Conservation (phyloP, 306 rosid species). For the Trifolium subterraneum region DNA sequence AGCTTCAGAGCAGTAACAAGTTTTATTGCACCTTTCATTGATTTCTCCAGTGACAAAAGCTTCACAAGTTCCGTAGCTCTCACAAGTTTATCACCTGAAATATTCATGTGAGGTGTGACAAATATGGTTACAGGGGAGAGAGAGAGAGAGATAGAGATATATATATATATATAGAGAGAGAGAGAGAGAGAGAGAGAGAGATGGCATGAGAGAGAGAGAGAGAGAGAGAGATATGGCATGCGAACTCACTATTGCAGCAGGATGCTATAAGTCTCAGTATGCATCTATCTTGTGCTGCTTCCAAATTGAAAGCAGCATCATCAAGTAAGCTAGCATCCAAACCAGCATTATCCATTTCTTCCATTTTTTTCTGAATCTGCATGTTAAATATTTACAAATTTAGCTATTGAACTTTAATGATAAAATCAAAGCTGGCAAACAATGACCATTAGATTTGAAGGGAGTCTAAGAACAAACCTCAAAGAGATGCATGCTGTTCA, state of each 20-base stretch:
- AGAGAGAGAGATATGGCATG: no score
- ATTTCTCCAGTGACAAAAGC: constrained; percentile 84
- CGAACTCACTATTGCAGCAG: constrained; percentile 83
- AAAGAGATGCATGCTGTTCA: constrained; percentile 73
- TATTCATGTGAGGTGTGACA: constrained; percentile 23
- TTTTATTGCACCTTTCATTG: constrained; percentile 92
- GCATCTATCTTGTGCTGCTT: constrained; percentile 96
- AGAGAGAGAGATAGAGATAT: no score
- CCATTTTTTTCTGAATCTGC: constrained; percentile 82
- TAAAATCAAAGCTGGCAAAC: constrained; percentile 3
- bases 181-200: no score
- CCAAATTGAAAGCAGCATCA: constrained; percentile 80
- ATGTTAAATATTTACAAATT: constrained; percentile 27
- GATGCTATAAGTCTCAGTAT: constrained; percentile 90
- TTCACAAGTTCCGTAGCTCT: constrained; percentile 91
- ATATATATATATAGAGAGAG: no score
- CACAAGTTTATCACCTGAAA: constrained; percentile 90
- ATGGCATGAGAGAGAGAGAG: no score
- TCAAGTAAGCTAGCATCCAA: constrained; percentile 70
- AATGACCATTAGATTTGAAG: constrained; percentile 33
- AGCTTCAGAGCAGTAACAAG: constrained; percentile 88
- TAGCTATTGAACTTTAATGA: constrained; percentile 27
- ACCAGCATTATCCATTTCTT: constrained; percentile 68
- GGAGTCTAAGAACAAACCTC: constrained; percentile 60
- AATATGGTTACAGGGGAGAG: constrained; percentile 16